Evolutionary conservation across 2,329 filamentous ascomycete genomes (phyloP), one percentile per base, ranked within the genome.

Genomic region (Fusarium sp.): DNA sequence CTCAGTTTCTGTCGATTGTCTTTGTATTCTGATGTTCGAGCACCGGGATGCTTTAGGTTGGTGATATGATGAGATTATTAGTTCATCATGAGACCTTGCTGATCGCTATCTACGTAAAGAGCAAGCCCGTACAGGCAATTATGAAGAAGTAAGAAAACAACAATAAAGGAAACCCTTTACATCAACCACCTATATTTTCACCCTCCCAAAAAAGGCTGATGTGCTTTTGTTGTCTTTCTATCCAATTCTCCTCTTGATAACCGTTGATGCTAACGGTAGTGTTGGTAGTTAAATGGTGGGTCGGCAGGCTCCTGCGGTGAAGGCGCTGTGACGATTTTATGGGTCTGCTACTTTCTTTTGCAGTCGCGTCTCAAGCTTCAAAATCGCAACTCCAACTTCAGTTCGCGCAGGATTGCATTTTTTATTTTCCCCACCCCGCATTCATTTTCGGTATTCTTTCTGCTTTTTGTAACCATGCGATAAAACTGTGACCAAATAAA

Each of bases 281-380:
- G 19, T 3, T 15, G 33, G 58, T 8, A 26, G 30, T 24, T 41
- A 24, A 28, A n/a, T n/a, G 37, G 62, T 65, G 60, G 62, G 54
- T 28, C 62, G 10, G 37, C 24, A 24, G 22, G 22, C 6, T 19
- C 32, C 20, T 40, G 47, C 46, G 39, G 37, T 53, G 35, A 60
- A 58, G 43, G 28, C 39, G n/a, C 39, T n/a, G 56, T 66, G 51
- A 51, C 46, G 56, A 54, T 56, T 62, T 56, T 60, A 56, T 47
- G 44, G 46, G 61, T 22, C 50, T 65, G 26, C 5, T 33, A 33
- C 32, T 37, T 56, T 60, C 43, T 24, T 45, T 49, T 24, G 49
- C 37, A 8, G 37, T 51, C 62, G 66, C 66, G 66, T 67, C 44
- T 65, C 55, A 62, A 65, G 65, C 62, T 66, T 44, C 43, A 56